Conservation (phyloP, 129 eudicot genomes). For the Kitagawia praeruptora region DNA sequence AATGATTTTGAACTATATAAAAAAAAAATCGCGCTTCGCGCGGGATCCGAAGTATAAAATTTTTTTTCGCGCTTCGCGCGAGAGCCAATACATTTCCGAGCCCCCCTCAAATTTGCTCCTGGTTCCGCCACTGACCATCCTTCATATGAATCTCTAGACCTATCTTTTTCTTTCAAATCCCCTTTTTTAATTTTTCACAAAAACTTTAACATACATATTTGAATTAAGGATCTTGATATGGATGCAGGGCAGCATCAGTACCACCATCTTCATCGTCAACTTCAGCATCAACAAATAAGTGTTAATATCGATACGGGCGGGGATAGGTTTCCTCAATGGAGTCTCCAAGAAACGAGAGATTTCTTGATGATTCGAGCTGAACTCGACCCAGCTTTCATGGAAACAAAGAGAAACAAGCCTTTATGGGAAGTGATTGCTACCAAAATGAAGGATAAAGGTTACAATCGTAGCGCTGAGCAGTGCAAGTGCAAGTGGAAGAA, state of each 20-base stretch:
- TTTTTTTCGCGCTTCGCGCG: too few relatives aligned
- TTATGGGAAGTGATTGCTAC: slow-evolving; percentile 66
- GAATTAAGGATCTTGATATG: slow-evolving; percentile 19
- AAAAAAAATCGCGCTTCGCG: too few relatives aligned
- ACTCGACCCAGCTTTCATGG: slow-evolving; percentile 71
- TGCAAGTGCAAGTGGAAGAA: slow-evolving; percentile 94
- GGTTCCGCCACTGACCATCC: too few relatives aligned
- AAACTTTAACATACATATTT: background rate
- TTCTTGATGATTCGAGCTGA: slow-evolving; percentile 70
- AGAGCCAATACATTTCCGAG: too few relatives aligned
- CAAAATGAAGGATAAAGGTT: slow-evolving; percentile 68
- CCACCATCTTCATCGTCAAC: slow-evolving; percentile 26
- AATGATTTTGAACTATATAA: too few relatives aligned
- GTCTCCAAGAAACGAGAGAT: slow-evolving; percentile 79
- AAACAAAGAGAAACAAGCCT: slow-evolving; percentile 72
- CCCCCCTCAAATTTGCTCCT: too few relatives aligned
- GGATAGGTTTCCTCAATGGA: slow-evolving; percentile 87
- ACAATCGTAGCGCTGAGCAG: slow-evolving; percentile 74
- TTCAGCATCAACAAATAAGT: slow-evolving; percentile 25
- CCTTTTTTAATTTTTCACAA: background rate
- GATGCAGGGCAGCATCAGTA: slow-evolving; percentile 24
- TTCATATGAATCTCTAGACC: slow-evolving; percentile 13
- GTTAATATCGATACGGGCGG: slow-evolving; percentile 36
- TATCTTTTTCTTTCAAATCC: slow-evolving; percentile 12
- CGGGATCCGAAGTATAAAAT: too few relatives aligned